These are phyloP conservation scores for Primulina eburnea DNA, from an alignment of 257 asterid genomes.

Conservation along the genomic window DNA sequence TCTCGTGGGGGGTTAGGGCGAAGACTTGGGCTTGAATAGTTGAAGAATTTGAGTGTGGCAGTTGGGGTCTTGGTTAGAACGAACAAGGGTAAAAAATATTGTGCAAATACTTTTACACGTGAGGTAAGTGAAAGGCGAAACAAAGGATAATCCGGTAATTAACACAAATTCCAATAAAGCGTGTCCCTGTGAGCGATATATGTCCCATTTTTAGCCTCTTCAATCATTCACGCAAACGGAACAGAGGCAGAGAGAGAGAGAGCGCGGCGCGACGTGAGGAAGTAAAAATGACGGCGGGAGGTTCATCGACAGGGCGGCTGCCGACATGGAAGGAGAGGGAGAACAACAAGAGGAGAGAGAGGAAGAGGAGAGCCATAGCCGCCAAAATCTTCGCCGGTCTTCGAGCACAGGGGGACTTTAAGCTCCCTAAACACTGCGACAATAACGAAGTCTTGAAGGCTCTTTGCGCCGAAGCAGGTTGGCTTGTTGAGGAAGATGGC, in stretches of 20 bases:
- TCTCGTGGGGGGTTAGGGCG: slow-evolving; percentile 3
- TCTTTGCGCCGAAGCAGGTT: slow-evolving; percentile 74
- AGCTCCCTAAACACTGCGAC: slow-evolving; percentile 78
- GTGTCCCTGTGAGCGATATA: slow-evolving; percentile 37
- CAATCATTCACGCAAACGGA: slow-evolving; percentile 15
- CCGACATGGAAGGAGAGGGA: slow-evolving; percentile 90
- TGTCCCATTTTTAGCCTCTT: slow-evolving; percentile 20
- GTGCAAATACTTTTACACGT: too few relatives aligned
- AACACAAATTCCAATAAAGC: slow-evolving; percentile 41
- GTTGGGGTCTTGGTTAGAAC: too few relatives aligned
- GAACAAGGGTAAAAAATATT: too few relatives aligned
- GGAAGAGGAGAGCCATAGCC: slow-evolving; percentile 73
- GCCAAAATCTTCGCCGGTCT: slow-evolving; percentile 77
- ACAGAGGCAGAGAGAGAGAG: not conserved
- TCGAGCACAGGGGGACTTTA: slow-evolving; percentile 67
- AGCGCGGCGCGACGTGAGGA: not conserved
- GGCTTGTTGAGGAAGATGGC: slow-evolving; percentile 84
- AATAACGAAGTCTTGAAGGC: slow-evolving; percentile 83
- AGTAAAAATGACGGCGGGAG: slow-evolving; percentile 35
- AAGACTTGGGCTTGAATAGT: not conserved
- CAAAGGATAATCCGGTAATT: not conserved
- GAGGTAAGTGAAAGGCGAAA: not conserved
- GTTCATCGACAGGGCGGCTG: slow-evolving; percentile 21
- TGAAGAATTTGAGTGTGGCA: not conserved
- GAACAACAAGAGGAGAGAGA: slow-evolving; percentile 73